A percentile compares a stretch with the other conserved stretches of the same genome.
phyloP scores from a whole-genome alignment of 1,284 basidiomycete species.

The Dichomitus squalens region DNA sequence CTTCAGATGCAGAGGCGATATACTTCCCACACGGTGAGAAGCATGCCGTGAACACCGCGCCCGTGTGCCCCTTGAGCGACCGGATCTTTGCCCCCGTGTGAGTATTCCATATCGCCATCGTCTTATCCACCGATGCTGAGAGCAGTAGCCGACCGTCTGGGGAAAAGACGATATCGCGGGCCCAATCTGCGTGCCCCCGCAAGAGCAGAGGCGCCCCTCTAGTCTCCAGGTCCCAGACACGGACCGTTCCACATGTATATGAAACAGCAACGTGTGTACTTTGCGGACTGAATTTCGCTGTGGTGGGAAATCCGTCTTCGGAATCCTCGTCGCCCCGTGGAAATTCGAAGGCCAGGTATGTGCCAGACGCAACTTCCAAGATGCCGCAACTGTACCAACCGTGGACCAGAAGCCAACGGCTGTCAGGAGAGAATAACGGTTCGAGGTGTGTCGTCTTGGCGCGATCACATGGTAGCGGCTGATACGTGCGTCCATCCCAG shows the following conservation, averaged over 20 bases:
- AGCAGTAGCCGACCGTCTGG: not conserved
- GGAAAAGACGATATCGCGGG: not conserved
- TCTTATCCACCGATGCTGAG: too few species aligned
- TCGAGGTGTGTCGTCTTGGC: too few species aligned
- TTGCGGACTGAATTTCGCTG: too few species aligned
- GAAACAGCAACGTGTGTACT: not conserved
- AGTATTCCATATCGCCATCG: not conserved
- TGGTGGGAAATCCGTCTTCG: too few species aligned
- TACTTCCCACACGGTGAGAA: not conserved
- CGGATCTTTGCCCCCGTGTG: not conserved
- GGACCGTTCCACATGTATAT: too few species aligned
- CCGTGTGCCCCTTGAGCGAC: not conserved
- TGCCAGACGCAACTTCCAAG: not conserved
- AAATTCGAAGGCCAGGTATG: not conserved
- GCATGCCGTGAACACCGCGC: not conserved
- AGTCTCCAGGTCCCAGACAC: not conserved
- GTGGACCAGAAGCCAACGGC: not conserved
- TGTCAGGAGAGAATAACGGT: not conserved
- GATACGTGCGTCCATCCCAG: not conserved
- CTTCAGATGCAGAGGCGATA: not conserved
- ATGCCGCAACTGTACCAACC: not conserved
- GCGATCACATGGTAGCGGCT: not conserved
- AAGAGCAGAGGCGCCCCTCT: not conserved
- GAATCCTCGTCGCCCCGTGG: too few species aligned
- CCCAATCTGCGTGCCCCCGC: not conserved